Conservation (phyloP, 164 flowering plant genomes). For the Euptelea pleiosperma region DNA sequence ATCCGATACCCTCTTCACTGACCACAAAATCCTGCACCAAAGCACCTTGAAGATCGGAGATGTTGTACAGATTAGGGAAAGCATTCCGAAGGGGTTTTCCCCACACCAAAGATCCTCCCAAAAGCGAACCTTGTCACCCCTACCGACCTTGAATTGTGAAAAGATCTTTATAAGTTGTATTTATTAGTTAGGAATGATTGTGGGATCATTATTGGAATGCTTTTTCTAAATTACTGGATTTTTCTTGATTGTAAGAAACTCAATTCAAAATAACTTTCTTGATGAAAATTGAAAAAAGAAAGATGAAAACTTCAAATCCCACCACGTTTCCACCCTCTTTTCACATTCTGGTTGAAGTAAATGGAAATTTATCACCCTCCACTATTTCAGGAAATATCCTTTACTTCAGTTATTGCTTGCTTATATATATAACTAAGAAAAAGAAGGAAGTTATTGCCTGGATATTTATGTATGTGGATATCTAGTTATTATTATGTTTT, state of each 20-base stretch:
- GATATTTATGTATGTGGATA: background rate
- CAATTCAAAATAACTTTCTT: too few relatives aligned
- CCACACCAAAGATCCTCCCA: too few relatives aligned
- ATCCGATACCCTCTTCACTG: too few relatives aligned
- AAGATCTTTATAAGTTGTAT: background rate
- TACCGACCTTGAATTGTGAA: too few relatives aligned
- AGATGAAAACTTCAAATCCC: background rate
- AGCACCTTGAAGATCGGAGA: too few relatives aligned
- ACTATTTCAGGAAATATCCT: background rate
- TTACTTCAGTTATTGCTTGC: background rate
- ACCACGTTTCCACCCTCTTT: background rate
- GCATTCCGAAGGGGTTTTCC: too few relatives aligned
- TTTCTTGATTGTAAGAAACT: too few relatives aligned
- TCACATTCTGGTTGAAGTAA: background rate
- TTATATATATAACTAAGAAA: background rate
- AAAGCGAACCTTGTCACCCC: too few relatives aligned
- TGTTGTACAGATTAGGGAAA: too few relatives aligned
- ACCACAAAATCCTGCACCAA: too few relatives aligned
- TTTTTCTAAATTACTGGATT: background rate
- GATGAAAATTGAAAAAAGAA: background rate
- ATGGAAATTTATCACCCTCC: background rate
- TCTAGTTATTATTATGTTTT: background rate
- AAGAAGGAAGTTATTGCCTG: background rate
- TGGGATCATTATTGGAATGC: constrained; percentile 1
- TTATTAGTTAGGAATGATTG: background rate